Conservation (phyloP, 805 yeast species). For the Pichia sporocuriosa region DNA sequence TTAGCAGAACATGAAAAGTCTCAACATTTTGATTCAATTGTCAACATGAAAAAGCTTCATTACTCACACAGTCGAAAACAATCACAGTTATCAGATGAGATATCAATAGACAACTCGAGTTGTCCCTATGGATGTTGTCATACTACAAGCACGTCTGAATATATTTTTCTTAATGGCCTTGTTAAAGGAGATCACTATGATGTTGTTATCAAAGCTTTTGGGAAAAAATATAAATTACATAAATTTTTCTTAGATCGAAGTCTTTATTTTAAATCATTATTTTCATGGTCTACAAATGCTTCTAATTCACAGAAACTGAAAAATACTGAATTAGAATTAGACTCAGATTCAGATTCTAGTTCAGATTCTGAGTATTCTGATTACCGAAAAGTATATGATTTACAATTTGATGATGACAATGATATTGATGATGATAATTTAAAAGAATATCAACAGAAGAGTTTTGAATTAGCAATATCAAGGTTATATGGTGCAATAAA, state of each 20-base stretch:
- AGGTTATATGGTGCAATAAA: constrained; percentile 40
- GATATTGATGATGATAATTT: constrained; percentile 29
- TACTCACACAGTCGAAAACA: neutral
- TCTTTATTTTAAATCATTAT: constrained; percentile 41
- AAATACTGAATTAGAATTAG: constrained; percentile 3
- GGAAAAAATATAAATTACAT: constrained; percentile 38
- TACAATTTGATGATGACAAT: constrained; percentile 36
- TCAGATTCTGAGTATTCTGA: neutral
- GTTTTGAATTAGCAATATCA: constrained; percentile 43
- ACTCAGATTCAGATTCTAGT: neutral
- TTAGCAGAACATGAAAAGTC: too few relatives aligned
- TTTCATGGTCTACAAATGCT: constrained; percentile 39
- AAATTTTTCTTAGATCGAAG: constrained; percentile 38
- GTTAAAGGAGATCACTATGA: constrained; percentile 43
- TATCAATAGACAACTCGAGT: neutral
- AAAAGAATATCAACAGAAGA: constrained; percentile 22
- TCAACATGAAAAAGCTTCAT: neutral
- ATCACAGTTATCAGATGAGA: too few relatives aligned
- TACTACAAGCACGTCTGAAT: constrained; percentile 5
- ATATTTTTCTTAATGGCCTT: constrained; percentile 28
- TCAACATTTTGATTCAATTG: too few relatives aligned
- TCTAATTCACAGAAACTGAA: constrained; percentile 2
- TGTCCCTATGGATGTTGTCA: constrained; percentile 12
- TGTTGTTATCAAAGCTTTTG: constrained; percentile 42
- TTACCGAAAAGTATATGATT: constrained; percentile 18